Evolutionary conservation across 108 stramenopile genomes (phyloP).

Genomic region (Asterionellopsis glacialis): DNA sequence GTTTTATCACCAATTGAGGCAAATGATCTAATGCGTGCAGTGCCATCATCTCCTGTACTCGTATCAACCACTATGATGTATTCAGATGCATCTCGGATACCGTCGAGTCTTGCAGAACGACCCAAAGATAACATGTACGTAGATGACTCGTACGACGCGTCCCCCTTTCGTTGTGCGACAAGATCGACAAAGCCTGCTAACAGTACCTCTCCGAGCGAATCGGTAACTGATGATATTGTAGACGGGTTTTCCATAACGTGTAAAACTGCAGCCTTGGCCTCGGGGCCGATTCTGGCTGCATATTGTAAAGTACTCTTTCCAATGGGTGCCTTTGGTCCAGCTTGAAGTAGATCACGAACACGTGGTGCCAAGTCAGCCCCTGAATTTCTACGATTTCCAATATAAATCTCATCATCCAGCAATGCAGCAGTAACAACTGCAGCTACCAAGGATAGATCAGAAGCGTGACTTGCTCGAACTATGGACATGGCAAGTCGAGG

Average conservation of each 20-base stretch:
- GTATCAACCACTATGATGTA: slow-evolving; percentile 50
- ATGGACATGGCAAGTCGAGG: slow-evolving; percentile 70
- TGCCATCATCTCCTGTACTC: slow-evolving; percentile 58
- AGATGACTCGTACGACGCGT: slow-evolving; percentile 52
- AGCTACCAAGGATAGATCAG: slow-evolving; percentile 19
- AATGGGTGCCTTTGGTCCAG: slow-evolving; percentile 7
- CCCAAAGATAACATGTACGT: slow-evolving; percentile 44
- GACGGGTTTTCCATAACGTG: slow-evolving; percentile 15
- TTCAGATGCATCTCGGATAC: slow-evolving; percentile 29
- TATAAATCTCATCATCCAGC: slow-evolving; percentile 27
- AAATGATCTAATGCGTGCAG: slow-evolving; percentile 44
- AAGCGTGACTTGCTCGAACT: slow-evolving; percentile 11
- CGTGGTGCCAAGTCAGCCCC: slow-evolving; percentile 20
- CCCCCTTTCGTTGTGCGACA: slow-evolving; percentile 55
- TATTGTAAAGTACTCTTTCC: slow-evolving; percentile 20
- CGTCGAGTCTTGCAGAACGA: slow-evolving; percentile 29
- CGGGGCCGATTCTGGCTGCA: slow-evolving; percentile 28
- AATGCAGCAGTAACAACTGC: slow-evolving; percentile 42
- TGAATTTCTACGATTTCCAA: slow-evolving; percentile 6
- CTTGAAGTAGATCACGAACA: slow-evolving; percentile 24
- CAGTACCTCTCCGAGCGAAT: slow-evolving; percentile 28
- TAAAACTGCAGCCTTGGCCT: slow-evolving; percentile 26
- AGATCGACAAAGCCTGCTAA: slow-evolving; percentile 63
- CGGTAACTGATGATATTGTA: slow-evolving; percentile 9
- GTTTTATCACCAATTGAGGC: slow-evolving; percentile 24